Base-by-base conservation (phyloP, 208 protist species). In the Acanthamoeba castellanii region DNA sequence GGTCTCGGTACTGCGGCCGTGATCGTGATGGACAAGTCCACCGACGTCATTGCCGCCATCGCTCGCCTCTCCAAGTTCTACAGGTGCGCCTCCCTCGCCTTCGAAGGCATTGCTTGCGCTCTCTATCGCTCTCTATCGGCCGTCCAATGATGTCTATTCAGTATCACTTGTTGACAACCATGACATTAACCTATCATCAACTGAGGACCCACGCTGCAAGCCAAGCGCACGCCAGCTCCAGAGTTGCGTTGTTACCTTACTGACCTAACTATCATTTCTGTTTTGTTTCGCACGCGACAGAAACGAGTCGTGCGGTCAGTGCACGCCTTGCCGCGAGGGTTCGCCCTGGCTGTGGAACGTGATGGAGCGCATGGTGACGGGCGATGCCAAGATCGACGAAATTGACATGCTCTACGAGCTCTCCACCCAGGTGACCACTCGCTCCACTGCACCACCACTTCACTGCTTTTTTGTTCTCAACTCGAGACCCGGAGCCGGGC, bases 11-110 rank as follows among this genome's bases (percentile, higher is more conserved):
- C 99, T n/a, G 99, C 99, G 2, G 99, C 99, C 22, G 99, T 99
- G 34, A 99, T 99, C 70, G 99, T 99, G 59, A 99, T 99, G 98
- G 98, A 99, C 97, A 99, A 99, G 97, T 98, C 97, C 14, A 99
- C 98, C n/a, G 99, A 99, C 97, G 97, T 99, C 22, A 95, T 95
- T 34, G 76, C 72, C 25, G 98, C 98, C 25, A 99, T 99, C 96
- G 98, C 98, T 59, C 98, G 99, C 37, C 97, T 99, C 4, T 98
- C 98, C 20, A 97, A 98, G 93, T 99, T 99, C 95, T 99, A 99
- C 68, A 70, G 59, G 37, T 37, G 37, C 37, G 37, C 37, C 37
- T 37, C 37, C 37, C 37, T 37, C 37, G 37, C 2, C 37, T 37
- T 37, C 37, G 1, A 0, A 37, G 37, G 37, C 37, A 2, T 37